Conservation (phyloP, 495 filamentous ascomycete genomes). For the Penicillium coffeae region DNA sequence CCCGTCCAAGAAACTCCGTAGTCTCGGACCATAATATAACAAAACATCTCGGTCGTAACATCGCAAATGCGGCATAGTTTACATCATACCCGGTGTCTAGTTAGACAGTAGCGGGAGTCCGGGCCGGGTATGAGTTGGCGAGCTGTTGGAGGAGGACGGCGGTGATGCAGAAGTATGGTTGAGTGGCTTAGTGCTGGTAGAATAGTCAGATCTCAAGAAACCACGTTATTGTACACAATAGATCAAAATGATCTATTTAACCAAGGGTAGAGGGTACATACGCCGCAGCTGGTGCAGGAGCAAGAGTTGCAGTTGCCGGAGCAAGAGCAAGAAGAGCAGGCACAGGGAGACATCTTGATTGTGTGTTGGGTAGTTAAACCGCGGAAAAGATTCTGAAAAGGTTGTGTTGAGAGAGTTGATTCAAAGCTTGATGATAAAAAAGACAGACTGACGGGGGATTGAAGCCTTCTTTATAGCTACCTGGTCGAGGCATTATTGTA, state of each 20-base stretch:
- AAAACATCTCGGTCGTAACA: conserved; percentile 9
- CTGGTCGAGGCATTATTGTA: not conserved
- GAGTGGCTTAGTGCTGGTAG: conserved; percentile 25
- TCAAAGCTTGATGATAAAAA: not conserved
- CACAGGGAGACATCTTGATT: conserved; percentile 42
- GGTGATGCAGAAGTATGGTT: conserved; percentile 16
- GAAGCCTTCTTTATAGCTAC: not conserved
- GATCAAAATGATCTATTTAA: not conserved
- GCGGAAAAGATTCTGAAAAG: conserved; percentile 7
- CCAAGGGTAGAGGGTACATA: conserved; percentile 15
- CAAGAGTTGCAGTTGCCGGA: conserved; percentile 40
- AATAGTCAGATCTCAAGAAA: conserved; percentile 14
- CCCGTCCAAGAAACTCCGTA: conserved; percentile 19
- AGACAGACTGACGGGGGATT: not conserved
- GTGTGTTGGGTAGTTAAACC: conserved; percentile 14
- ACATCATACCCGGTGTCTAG: conserved; percentile 7
- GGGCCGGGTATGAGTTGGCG: conserved; percentile 23
- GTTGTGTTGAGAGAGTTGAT: conserved; percentile 4
- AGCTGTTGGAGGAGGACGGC: conserved; percentile 22
- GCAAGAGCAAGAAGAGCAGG: conserved; percentile 47
- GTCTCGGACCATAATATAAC: conserved; percentile 1
- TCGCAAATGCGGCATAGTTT: conserved; percentile 2
- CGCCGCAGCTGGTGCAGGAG: conserved; percentile 38
- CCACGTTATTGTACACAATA: not conserved
- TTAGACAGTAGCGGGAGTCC: conserved; percentile 24